phyloP scores from a whole-genome alignment of 345 rosid genomes.

The Salix arbutifolia region DNA sequence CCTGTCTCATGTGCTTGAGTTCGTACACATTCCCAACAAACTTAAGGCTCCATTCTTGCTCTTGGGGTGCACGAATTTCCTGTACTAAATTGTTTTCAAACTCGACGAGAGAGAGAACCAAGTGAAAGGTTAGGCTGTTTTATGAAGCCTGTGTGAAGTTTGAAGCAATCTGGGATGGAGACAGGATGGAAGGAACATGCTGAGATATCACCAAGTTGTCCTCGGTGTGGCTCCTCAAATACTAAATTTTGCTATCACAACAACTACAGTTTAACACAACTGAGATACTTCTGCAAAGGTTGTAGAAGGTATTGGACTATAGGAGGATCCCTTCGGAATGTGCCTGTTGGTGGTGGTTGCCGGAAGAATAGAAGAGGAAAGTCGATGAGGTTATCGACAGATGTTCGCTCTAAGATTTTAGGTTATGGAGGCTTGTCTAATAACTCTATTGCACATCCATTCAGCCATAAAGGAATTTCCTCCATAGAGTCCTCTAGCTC shows the following conservation, averaged over 20 bases:
- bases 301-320: slow-evolving; percentile 68
- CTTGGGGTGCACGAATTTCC: not conserved
- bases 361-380: slow-evolving; percentile 50
- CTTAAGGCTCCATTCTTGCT: slow-evolving; percentile 6
- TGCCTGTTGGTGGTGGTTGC: slow-evolving; percentile 60
- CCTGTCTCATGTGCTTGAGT: slow-evolving; percentile 31
- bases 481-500: slow-evolving; percentile 20
- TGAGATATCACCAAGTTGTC: slow-evolving; percentile 54
- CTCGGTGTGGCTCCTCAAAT: slow-evolving; percentile 57
- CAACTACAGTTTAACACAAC: slow-evolving; percentile 65
- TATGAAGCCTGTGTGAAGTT: not conserved
- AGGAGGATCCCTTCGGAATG: slow-evolving; percentile 56
- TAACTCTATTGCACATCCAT: not conserved
- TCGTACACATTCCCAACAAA: slow-evolving; percentile 18
- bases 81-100: not conserved
- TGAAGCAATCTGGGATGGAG: slow-evolving; percentile 38
- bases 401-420: slow-evolving; percentile 9
- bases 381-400: slow-evolving; percentile 26
- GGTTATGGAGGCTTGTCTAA: not conserved
- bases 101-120: not conserved
- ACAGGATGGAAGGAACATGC: slow-evolving; percentile 43
- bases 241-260: slow-evolving; percentile 70
- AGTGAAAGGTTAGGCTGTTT: not conserved
- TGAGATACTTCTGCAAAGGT: slow-evolving; percentile 63
- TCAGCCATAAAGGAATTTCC: slow-evolving; percentile 9